Evolutionary conservation across 1,139 yeast species (phyloP).

Genomic region (Suhomyces yuchorum): DNA sequence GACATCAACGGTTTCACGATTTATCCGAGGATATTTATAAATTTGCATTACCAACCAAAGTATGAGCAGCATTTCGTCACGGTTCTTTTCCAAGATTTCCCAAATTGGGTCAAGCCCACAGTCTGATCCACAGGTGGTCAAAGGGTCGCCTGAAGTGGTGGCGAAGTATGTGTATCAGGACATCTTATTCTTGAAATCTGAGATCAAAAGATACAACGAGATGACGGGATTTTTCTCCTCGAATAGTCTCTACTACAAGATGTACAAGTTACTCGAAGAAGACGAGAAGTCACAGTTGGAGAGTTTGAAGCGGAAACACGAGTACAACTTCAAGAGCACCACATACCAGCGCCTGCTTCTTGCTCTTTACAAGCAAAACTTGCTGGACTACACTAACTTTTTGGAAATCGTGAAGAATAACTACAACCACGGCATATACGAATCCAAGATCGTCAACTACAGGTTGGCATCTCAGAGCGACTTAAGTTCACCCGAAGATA

Average conservation of each 20-base stretch:
- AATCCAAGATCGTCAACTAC: constrained; percentile 15
- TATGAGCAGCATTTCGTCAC: constrained; percentile 5
- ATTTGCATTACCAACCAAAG: background rate
- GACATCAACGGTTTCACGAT: background rate
- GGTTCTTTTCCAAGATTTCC: constrained; percentile 1
- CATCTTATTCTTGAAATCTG: constrained; percentile 21
- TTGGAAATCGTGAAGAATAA: constrained; percentile 27
- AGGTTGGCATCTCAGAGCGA: constrained; percentile 8
- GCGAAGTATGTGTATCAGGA: constrained; percentile 26
- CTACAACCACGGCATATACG: constrained; percentile 21
- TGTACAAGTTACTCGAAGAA: constrained; percentile 23
- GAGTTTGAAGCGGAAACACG: constrained; percentile 16
- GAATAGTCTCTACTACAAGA: constrained; percentile 21
- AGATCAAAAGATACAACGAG: constrained; percentile 25
- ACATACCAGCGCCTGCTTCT: constrained; percentile 21
- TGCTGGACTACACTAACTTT: constrained; percentile 24
- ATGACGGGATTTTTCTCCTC: constrained; percentile 21
- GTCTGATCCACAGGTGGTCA: constrained; percentile 11
- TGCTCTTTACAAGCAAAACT: constrained; percentile 19
- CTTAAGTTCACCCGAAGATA: background rate
- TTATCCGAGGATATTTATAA: too few relatives aligned
- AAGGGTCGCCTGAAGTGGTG: constrained; percentile 24
- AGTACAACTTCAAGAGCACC: constrained; percentile 14
- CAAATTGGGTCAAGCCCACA: background rate
- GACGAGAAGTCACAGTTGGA: constrained; percentile 21